A percentile compares a stretch with the other conserved stretches of the same genome.
phyloP scores from a whole-genome alignment of 2,329 filamentous ascomycete species.

The Leptographium lundbergii region DNA sequence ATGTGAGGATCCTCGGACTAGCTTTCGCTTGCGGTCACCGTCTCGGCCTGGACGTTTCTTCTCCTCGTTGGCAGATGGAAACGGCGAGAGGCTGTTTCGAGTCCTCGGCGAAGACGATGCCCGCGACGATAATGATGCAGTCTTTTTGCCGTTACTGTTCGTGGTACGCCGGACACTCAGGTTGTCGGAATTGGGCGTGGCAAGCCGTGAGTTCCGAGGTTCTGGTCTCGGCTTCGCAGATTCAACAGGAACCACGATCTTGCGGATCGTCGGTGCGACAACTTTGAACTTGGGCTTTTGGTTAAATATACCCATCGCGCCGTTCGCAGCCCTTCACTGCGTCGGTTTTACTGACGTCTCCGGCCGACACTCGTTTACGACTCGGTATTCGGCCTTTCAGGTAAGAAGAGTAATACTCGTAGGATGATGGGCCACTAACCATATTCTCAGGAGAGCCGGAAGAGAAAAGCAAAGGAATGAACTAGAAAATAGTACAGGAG shows the following conservation, averaged over 20 bases:
- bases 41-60: conserved; percentile 7
- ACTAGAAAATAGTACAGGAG: background rate
- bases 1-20: conserved; percentile 16
- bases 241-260: conserved; percentile 38
- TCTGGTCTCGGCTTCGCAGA: conserved; percentile 25
- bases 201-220: conserved; percentile 4
- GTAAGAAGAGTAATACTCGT: background rate
- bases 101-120: conserved; percentile 8
- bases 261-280: conserved; percentile 35
- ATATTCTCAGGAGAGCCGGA: background rate
- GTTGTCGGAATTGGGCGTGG: conserved; percentile 11
- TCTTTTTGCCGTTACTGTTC: conserved; percentile 23
- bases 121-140: conserved; percentile 10
- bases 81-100: conserved; percentile 21
- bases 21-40: conserved; percentile 35
- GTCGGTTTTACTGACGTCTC: background rate
- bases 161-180: conserved; percentile 20
- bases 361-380: background rate
- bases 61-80: conserved; percentile 20
- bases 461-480: background rate
- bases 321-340: background rate
- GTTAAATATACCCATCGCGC: conserved; percentile 27
- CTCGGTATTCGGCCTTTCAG: background rate
- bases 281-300: conserved; percentile 37
- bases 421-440: background rate